phyloP scores from a whole-genome alignment of 23 red algal genomes.

The Cyanidioschyzon merolae region DNA sequence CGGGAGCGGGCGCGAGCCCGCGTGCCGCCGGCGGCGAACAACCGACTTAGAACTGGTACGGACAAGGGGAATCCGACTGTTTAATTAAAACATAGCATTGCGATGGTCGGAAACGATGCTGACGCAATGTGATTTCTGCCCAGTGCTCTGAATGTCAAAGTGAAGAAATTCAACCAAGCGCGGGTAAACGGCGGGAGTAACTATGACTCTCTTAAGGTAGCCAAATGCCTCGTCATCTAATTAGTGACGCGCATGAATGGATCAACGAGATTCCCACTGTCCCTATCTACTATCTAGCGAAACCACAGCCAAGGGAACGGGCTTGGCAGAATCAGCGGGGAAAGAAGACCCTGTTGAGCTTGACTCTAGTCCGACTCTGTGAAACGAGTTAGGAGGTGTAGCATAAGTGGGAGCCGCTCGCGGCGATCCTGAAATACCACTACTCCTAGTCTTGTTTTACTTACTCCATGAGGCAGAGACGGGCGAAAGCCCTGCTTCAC shows the following conservation, averaged over 20 bases:
- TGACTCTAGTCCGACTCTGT: slow-evolving; percentile 39
- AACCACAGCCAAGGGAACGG: slow-evolving; percentile 46
- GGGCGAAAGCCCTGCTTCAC: slow-evolving; percentile 17
- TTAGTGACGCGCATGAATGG: slow-evolving; percentile 49
- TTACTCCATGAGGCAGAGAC: slow-evolving; percentile 54
- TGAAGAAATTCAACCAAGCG: slow-evolving; percentile 46
- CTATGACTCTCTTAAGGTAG: slow-evolving; percentile 66
- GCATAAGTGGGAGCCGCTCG: slow-evolving; percentile 28
- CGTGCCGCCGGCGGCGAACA: slow-evolving; percentile 26
- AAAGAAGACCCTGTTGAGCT: slow-evolving; percentile 50
- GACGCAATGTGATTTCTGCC: slow-evolving; percentile 65
- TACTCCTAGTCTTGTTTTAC: slow-evolving; percentile 88
- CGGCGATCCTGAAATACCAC: slow-evolving; percentile 46
- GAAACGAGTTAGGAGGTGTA: slow-evolving; percentile 46
- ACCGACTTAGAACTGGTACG: slow-evolving; percentile 44
- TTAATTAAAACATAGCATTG: slow-evolving; percentile 68
- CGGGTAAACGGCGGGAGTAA: slow-evolving; percentile 63
- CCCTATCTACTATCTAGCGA: slow-evolving; percentile 43
- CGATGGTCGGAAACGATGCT: slow-evolving; percentile 32
- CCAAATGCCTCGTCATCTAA: slow-evolving; percentile 50
- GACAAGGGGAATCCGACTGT: slow-evolving; percentile 54
- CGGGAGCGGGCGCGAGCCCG: neutral
- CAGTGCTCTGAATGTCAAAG: slow-evolving; percentile 60
- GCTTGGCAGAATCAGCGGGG: slow-evolving; percentile 32
- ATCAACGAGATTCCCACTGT: slow-evolving; percentile 48